phyloP scores from a whole-genome alignment of 306 rosid species.

The peach (Prunus persica) region DNA sequence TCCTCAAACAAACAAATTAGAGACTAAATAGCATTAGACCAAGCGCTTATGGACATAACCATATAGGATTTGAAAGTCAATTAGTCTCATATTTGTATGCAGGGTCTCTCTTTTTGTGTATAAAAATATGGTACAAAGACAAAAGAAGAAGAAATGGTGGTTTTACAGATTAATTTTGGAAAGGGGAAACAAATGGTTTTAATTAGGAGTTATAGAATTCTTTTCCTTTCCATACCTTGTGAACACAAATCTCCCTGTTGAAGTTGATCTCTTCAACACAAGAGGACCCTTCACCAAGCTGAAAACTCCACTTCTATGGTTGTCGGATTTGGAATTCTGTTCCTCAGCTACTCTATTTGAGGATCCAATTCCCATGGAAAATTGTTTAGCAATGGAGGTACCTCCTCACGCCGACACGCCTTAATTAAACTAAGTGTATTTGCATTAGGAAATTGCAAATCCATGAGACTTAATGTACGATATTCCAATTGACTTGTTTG shows the following conservation, averaged over 20 bases:
- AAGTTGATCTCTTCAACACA: constrained; percentile 39
- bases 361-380: constrained; percentile 31
- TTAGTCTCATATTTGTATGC: neutral
- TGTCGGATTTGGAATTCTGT: constrained; percentile 9
- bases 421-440: too few species aligned
- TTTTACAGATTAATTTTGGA: neutral
- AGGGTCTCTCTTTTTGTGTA: neutral
- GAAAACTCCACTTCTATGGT: constrained; percentile 23
- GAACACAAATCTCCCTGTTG: constrained; percentile 38
- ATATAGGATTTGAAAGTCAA: neutral
- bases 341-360: constrained; percentile 31
- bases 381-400: neutral
- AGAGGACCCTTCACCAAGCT: constrained; percentile 23
- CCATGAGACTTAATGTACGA: too few species aligned
- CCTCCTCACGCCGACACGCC: too few species aligned
- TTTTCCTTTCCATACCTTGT: constrained; percentile 37
- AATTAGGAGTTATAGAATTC: constrained; percentile 31
- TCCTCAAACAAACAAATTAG: neutral
- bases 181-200: neutral
- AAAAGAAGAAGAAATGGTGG: constrained; percentile 6
- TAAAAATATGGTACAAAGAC: constrained; percentile 1
- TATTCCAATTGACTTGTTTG: too few species aligned
- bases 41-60: neutral
- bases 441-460: too few species aligned
- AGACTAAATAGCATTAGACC: neutral